Evolutionary conservation across 2,329 filamentous ascomycete genomes (phyloP).

Genomic region (Triangularia verruculosa): DNA sequence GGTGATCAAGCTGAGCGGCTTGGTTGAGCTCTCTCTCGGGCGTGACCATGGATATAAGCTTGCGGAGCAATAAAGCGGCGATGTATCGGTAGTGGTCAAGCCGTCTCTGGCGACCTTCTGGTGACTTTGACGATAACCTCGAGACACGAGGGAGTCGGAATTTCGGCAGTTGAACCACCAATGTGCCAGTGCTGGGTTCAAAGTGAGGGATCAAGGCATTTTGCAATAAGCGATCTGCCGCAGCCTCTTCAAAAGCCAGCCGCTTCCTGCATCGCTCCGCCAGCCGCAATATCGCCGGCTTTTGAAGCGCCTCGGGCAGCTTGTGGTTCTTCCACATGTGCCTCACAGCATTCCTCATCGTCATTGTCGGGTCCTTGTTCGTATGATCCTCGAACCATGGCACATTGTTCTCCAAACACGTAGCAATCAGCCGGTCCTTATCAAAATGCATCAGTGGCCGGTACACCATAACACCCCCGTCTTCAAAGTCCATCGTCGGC

Average conservation of each 20-base stretch:
- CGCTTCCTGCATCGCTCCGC: conserved; percentile 49
- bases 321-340: conserved; percentile 55
- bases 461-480: conserved; percentile 63
- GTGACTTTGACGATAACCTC: conserved; percentile 22
- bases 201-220: conserved; percentile 44
- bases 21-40: conserved; percentile 46
- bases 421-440: conserved; percentile 71
- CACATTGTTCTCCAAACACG: conserved; percentile 66
- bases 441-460: conserved; percentile 68
- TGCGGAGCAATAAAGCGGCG: conserved; percentile 46
- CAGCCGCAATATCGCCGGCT: conserved; percentile 60
- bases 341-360: conserved; percentile 76
- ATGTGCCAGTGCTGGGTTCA: conserved; percentile 47
- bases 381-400: conserved; percentile 83
- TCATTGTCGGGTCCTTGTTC: conserved; percentile 74
- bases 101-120: conserved; percentile 29
- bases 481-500: conserved; percentile 47
- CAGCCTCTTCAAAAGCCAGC: conserved; percentile 43
- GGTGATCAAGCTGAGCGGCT: conserved; percentile 43
- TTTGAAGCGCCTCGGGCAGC: conserved; percentile 69
- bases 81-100: conserved; percentile 40
- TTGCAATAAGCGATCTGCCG: conserved; percentile 55
- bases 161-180: conserved; percentile 45
- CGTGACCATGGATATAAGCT: conserved; percentile 48
- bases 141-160: conserved; percentile 28